Evolutionary conservation across 345 rosid genomes (phyloP).

Genomic region (Arabidopsis arenosa): DNA sequence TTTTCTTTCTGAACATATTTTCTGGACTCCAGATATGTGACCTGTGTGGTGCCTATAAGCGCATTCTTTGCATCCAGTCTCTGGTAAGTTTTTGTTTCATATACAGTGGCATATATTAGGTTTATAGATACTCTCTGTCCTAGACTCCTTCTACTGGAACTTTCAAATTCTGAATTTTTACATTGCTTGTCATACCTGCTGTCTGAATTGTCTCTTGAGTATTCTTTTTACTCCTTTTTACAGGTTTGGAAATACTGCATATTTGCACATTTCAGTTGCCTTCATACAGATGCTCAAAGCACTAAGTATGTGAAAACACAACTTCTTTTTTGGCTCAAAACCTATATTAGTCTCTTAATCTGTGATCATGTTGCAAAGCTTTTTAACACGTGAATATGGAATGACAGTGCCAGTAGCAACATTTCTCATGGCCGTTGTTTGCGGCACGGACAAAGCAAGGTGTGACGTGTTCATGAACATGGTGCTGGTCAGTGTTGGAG

Average conservation of each 20-base stretch:
- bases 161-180: slow-evolving; percentile 6
- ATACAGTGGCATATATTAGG: background rate
- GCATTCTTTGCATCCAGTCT: slow-evolving; percentile 98
- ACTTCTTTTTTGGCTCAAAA: slow-evolving; percentile 2
- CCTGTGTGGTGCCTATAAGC: slow-evolving; percentile 90
- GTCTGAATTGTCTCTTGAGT: slow-evolving; percentile 9
- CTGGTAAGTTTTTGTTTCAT: slow-evolving; percentile 66
- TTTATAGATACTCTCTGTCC: background rate
- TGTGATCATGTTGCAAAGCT: slow-evolving; percentile 4
- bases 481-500: slow-evolving; percentile 97
- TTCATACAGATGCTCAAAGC: slow-evolving; percentile 99
- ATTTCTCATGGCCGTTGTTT: slow-evolving; percentile 79
- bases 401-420: slow-evolving; percentile 97
- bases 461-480: slow-evolving; percentile 90
- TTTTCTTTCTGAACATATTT: slow-evolving; percentile 27
- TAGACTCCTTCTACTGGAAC: background rate
- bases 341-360: slow-evolving; percentile 15
- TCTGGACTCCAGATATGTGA: slow-evolving; percentile 68
- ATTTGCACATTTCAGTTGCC: slow-evolving; percentile 89
- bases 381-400: slow-evolving; percentile 36
- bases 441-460: slow-evolving; percentile 92
- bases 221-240: slow-evolving; percentile 31
- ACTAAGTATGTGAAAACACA: slow-evolving; percentile 67
- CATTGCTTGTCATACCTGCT: slow-evolving; percentile 13
- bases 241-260: slow-evolving; percentile 98